Evolutionary conservation across 371 early-diverging fungal genomes (phyloP).

Genomic region (Mortierella sp.): DNA sequence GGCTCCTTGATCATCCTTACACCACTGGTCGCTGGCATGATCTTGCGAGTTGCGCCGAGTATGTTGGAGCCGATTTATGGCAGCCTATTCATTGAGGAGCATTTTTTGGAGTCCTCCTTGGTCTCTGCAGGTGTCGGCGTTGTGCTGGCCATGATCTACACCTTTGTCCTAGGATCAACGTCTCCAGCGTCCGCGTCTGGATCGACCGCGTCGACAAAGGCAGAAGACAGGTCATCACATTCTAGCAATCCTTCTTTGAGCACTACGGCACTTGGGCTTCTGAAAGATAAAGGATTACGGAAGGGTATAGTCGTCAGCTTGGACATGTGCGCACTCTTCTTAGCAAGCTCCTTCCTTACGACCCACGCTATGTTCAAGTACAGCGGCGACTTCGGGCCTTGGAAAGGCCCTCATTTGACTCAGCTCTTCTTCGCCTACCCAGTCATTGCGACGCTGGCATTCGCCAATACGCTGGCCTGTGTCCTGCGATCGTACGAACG

Average conservation of each 20-base stretch:
- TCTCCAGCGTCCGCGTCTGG: slow-evolving; percentile 6
- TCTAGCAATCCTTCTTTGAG: not conserved
- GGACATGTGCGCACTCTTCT: slow-evolving; percentile 54
- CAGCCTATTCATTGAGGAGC: slow-evolving; percentile 59
- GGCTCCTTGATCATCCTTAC: slow-evolving; percentile 54
- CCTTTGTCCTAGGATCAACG: slow-evolving; percentile 10
- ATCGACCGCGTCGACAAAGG: not conserved
- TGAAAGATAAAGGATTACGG: slow-evolving; percentile 31
- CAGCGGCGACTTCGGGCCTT: slow-evolving; percentile 62
- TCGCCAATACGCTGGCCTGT: slow-evolving; percentile 55
- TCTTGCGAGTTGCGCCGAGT: slow-evolving; percentile 58
- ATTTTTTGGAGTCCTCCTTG: slow-evolving; percentile 47
- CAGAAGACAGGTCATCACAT: slow-evolving; percentile 1
- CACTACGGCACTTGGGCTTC: slow-evolving; percentile 15
- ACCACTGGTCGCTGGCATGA: slow-evolving; percentile 56
- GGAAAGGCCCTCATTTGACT: slow-evolving; percentile 65
- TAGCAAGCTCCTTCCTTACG: slow-evolving; percentile 59
- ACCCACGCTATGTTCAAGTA: slow-evolving; percentile 56
- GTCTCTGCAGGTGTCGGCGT: slow-evolving; percentile 38
- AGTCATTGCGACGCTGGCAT: slow-evolving; percentile 57
- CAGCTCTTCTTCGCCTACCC: slow-evolving; percentile 64
- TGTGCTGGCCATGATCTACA: slow-evolving; percentile 49
- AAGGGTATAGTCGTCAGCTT: slow-evolving; percentile 33
- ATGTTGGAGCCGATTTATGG: slow-evolving; percentile 72
- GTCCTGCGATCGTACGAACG: slow-evolving; percentile 43